Base-by-base conservation (phyloP, 208 protist species). In the Crithidia acanthocephali region DNA sequence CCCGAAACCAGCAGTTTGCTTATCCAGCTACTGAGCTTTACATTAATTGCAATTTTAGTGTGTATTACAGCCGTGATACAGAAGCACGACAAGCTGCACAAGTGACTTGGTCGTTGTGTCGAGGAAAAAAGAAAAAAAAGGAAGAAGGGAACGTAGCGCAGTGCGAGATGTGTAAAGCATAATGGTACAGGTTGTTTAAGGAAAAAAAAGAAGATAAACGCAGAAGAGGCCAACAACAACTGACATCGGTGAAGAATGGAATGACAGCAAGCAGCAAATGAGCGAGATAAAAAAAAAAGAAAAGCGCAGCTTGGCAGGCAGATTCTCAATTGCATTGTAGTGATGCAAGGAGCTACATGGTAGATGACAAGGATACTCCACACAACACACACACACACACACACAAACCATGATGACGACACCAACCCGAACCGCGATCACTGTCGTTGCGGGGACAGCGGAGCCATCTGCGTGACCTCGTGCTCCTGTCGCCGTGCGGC, bases 191-290 rank as follows among this genome's bases (percentile, higher is more conserved):
- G 37, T 44, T n/a, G n/a, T n/a, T n/a, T n/a, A n/a, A n/a, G n/a
- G n/a, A n/a, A n/a, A 13, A 13, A 13, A 44, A 44, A 13, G 37
- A 13, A 44, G 37, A 51, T 22, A 23, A 68, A 62, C 30, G 30
- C 18, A 7, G 30, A 52, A 73, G n/a, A 28, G 30, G 35, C 20
- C 20, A 28, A 33, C 11, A 35, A 61, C 8, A 61, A 13, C 33
- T 15, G 16, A 73, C 35, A 18, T 44, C 8, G 15, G 58, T 22
- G 10, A 58, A 44, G 23, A 27, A 16, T 0, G 23, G 42, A n/a
- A 33, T 44, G 42, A 61, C 56, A 61, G 10, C 32, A 61, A 61
- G n/a, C 11, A 51, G 47, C 37, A 44, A 44, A 44, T 7, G 13
- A 44, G 37, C 13, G 47, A 55, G n/a, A n/a, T n/a, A 32, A 32